phyloP scores from a whole-genome alignment of 345 rosid species.

The Moringa oleifera region DNA sequence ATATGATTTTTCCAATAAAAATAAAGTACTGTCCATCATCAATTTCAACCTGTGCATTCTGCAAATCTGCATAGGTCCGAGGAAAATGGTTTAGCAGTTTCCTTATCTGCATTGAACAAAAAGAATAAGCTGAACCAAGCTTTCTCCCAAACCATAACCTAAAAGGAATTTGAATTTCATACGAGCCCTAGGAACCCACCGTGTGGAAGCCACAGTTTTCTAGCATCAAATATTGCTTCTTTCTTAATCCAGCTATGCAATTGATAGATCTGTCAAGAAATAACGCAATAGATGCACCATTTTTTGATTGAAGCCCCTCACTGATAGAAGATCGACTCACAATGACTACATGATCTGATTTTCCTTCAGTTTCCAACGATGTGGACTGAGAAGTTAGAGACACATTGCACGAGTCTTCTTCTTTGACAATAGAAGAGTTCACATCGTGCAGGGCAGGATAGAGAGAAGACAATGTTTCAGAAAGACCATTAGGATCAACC shows the following conservation, averaged over 20 bases:
- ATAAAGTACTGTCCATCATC: slow-evolving; percentile 87
- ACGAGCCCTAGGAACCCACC: slow-evolving; percentile 35
- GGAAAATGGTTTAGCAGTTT: slow-evolving; percentile 90
- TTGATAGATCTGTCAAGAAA: slow-evolving; percentile 51
- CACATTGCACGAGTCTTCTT: slow-evolving; percentile 23
- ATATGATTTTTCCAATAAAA: slow-evolving; percentile 66
- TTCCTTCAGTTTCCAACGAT: slow-evolving; percentile 31
- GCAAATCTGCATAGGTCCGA: slow-evolving; percentile 86
- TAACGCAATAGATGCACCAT: slow-evolving; percentile 21
- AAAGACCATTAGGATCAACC: slow-evolving; percentile 39
- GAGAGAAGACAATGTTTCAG: slow-evolving; percentile 41
- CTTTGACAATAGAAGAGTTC: slow-evolving; percentile 31
- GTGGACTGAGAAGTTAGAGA: slow-evolving; percentile 20
- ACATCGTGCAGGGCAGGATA: slow-evolving; percentile 32
- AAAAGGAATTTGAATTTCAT: slow-evolving; percentile 1
- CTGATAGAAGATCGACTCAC: slow-evolving; percentile 17
- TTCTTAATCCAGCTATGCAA: slow-evolving; percentile 61
- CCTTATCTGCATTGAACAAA: slow-evolving; percentile 46
- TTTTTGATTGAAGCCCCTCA: slow-evolving; percentile 14
- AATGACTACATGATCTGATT: slow-evolving; percentile 18
- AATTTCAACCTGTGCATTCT: slow-evolving; percentile 67
- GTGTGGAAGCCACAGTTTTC: slow-evolving; percentile 82
- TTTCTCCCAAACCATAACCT: slow-evolving; percentile 7
- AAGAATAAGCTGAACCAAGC: slow-evolving; percentile 15
- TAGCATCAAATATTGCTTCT: slow-evolving; percentile 51